Conservation (phyloP, 495 filamentous ascomycete species). For the Durotheca rogersii region DNA sequence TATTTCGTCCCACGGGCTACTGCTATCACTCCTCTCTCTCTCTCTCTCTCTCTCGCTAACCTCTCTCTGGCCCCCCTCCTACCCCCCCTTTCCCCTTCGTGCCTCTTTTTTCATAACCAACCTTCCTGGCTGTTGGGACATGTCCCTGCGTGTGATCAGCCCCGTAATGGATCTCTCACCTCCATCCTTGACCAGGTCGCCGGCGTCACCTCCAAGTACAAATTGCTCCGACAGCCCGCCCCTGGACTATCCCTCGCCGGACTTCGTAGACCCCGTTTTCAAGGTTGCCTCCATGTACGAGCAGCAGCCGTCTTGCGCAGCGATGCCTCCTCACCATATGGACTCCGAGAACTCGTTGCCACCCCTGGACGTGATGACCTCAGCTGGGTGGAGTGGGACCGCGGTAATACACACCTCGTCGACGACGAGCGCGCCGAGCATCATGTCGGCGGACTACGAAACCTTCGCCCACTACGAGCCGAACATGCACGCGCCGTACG, state of each 20-base stretch:
- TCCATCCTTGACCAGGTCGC: conserved; percentile 50
- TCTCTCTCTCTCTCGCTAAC: no score
- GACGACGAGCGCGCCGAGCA: conserved; percentile 45
- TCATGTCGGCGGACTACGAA: conserved; percentile 55
- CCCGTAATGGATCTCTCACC: conserved; percentile 50
- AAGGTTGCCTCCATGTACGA: conserved; percentile 48
- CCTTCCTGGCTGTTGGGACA: conserved; percentile 24
- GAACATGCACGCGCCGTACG: conserved; percentile 41
- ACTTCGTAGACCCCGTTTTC: conserved; percentile 49
- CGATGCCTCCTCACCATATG: conserved; percentile 40
- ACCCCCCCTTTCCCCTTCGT: conserved; percentile 7
- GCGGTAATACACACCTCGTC: conserved; percentile 42
- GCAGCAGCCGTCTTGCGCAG: conserved; percentile 44
- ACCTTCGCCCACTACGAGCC: conserved; percentile 50
- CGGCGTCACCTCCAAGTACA: conserved; percentile 48
- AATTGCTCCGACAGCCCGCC: conserved; percentile 51
- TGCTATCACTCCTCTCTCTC: no score
- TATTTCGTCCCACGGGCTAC: conserved; percentile 16
- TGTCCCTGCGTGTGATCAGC: conserved; percentile 28
- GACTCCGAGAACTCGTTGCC: conserved; percentile 44
- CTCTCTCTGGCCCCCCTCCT: no score
- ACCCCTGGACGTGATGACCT: conserved; percentile 46
- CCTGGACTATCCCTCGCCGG: conserved; percentile 49
- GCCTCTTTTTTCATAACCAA: conserved; percentile 25
- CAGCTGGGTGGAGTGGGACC: conserved; percentile 44